Base-by-base conservation (phyloP, 257 asterid genomes). In the Lavandula angustifolia region DNA sequence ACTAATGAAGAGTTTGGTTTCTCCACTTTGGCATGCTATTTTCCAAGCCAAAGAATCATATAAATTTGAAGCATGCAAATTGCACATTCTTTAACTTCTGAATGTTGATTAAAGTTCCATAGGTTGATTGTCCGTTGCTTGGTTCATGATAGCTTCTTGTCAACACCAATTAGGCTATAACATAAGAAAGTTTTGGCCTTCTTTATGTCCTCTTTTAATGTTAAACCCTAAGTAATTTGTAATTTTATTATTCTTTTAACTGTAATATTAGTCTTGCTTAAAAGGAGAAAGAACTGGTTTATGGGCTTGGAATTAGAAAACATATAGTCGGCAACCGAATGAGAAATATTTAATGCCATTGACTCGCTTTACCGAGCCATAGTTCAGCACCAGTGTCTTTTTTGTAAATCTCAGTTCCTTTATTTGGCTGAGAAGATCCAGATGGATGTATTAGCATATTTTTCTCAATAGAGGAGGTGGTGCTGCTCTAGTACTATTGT, bases 11-110 rank as follows among this genome's bases (percentile, higher is more conserved):
- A 37, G 13, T 62, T 47, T 62, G 34, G 18, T 34, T 57, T 35
- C 4, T 63, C 68, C 47, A 32, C 27, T 52, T 53, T 54, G 51
- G 63, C 63, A 42, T 31, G 62, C 53, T 8, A 34, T 17, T 54
- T 53, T 42, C 43, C 44, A 37, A 40, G 54, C 53, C 13, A 64
- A 32, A n/a, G n/a, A 38, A 27, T 62, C 37, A 52, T 27, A 51
- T 53, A 31, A 14, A 52, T 41, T 65, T 50, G 33, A 42, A 27
- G 55, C 43, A 54, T 35, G 38, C 32, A 32, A 12, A 41, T 54
- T 4, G 6, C 54, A 31, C 13, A 18, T 54, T 41, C 42, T 53
- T 53, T 5, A 7, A 17, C n/a, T 57, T 37, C 9, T 6, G 33
- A n/a, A 14, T 46, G 22, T 54, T 62, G 41, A 33, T 44, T 17